Base-by-base conservation (phyloP, 192 early-diverging fungal species). In the Kickxella alabastrina region DNA sequence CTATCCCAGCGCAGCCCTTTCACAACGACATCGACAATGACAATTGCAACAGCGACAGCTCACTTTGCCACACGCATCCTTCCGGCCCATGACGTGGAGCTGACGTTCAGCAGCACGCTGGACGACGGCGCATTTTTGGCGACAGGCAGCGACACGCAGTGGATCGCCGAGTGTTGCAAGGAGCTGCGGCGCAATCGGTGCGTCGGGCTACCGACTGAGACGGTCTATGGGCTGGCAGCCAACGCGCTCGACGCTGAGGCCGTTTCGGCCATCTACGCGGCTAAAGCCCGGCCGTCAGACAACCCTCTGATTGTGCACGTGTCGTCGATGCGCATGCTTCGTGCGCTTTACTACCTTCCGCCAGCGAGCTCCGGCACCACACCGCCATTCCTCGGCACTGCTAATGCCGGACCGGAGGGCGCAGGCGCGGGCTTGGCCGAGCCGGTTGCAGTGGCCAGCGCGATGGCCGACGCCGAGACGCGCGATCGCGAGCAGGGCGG, bases 261-360 rank as follows among this genome's bases (percentile, higher is more conserved):
- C 12, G 89, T 95, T 14, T 38, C 59, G 22, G 67, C 80, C 34
- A 95, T 99, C 46, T 99, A 83, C 60, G 47, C 42, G 0, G 88
- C 87, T 57, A 99, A 99, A 75, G 86, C 87, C 47, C 66, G 97
- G 50, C 97, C 97, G 0, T 75, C 78, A 10, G 97, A 99, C 61
- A 99, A 99, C 61, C 97, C 97, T 17, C 79, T 99, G 8, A 99
- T 99, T 52, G 88, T 99, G 15, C 97, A 99, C 59, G 83, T 97
- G 23, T 92, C 91, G 8, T 91, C 89, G 1, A 68, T 98, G 34
- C 78, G 78, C 10, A 98, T 98, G 95, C 81, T 95, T 22, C 68
- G 80, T 26, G 43, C 65, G n/a, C 68, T 94, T 18, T 75, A 75
- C 56, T 62, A 73, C 40, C 53, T 89, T 27, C 80, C 82, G 1